Evolutionary conservation across 352 stramenopile species (phyloP), one percentile per base, ranked within the genome.

Genomic region (Globisporangium viniferum): DNA sequence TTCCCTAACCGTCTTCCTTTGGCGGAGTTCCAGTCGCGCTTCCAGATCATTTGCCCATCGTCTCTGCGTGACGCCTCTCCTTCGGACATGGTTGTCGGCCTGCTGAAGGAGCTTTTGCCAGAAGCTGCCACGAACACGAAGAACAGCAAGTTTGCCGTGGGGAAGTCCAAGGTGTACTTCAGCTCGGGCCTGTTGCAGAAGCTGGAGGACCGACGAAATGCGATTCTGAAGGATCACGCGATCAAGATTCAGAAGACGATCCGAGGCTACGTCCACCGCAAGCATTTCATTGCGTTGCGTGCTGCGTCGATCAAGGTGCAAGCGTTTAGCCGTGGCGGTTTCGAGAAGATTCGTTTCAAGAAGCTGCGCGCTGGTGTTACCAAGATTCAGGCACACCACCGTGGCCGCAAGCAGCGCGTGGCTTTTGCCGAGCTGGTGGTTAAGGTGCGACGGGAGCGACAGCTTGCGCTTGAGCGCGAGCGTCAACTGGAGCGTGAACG

Each of bases 1-100:
- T 97, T 96, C 74, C 90, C 90, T 15, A 97, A 97, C 79, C 96
- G 98, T 62, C 78, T 99, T 51, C 81, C 81, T 54, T 92, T 99
- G 7, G 67, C 80, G 1, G 84, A 94, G 51, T 94, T 93, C 71
- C 82, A 91, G 69, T 76, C 82, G 66, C 84, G 86, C 36, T 94
- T 94, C 72, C 78, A 93, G 74, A 92, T 94, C 62, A 94, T 94
- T 62, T 94, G 84, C 48, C 86, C 86, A 1, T 92, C 86, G 15
- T 73, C 79, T 5, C 41, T 93, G 39, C 81, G 84, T 57, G 73
- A 88, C 31, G 81, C 79, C 2, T 66, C 79, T 14, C 80, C 80
- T 10, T 71, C 73, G 8, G 80, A 82, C 15, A 92, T 94, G 86
- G 86, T 94, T 14, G 78, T 85, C n/a, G 82, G 84, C n/a, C 53